phyloP scores from a whole-genome alignment of 495 filamentous ascomycete genomes.

The Amniculicola lignicola region DNA sequence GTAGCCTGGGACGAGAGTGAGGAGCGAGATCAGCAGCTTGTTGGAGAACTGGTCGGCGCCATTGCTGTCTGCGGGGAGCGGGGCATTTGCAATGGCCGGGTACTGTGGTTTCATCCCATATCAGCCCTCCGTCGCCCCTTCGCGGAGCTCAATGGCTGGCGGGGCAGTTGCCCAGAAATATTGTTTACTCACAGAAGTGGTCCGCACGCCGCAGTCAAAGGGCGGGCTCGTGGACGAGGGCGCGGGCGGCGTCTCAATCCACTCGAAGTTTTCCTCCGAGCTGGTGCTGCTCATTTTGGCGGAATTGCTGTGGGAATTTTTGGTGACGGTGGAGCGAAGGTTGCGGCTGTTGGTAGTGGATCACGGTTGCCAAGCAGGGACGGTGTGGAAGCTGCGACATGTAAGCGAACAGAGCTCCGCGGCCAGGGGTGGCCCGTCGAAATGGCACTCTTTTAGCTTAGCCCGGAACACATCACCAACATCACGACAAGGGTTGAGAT shows the following conservation, averaged over 20 bases:
- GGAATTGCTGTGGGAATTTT: slow-evolving; percentile 10
- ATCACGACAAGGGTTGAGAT: no score
- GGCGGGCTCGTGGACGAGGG: slow-evolving; percentile 54
- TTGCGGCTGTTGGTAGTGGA: background rate
- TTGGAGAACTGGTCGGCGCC: slow-evolving; percentile 72
- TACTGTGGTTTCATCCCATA: slow-evolving; percentile 49
- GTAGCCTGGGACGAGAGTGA: slow-evolving; percentile 63
- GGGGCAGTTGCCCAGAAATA: slow-evolving; percentile 9
- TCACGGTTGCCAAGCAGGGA: slow-evolving; percentile 16
- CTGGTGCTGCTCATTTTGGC: slow-evolving; percentile 12
- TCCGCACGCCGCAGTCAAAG: slow-evolving; percentile 70
- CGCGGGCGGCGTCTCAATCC: slow-evolving; percentile 72
- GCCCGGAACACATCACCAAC: no score
- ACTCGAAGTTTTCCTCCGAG: slow-evolving; percentile 65
- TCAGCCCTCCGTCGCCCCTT: slow-evolving; percentile 4
- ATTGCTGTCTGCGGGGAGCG: slow-evolving; percentile 72
- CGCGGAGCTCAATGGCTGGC: slow-evolving; percentile 11
- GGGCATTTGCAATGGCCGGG: slow-evolving; percentile 74
- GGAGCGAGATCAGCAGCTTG: slow-evolving; percentile 53
- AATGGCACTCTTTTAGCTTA: no score
- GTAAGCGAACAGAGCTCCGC: slow-evolving; percentile 19
- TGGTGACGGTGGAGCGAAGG: background rate
- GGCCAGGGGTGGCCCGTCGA: background rate
- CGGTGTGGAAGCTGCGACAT: slow-evolving; percentile 21
- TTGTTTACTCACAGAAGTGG: slow-evolving; percentile 57